Evolutionary conservation across 2,329 filamentous ascomycete species (phyloP), one percentile per base, ranked within the genome.

Genomic region (Colletotrichum viniferum): DNA sequence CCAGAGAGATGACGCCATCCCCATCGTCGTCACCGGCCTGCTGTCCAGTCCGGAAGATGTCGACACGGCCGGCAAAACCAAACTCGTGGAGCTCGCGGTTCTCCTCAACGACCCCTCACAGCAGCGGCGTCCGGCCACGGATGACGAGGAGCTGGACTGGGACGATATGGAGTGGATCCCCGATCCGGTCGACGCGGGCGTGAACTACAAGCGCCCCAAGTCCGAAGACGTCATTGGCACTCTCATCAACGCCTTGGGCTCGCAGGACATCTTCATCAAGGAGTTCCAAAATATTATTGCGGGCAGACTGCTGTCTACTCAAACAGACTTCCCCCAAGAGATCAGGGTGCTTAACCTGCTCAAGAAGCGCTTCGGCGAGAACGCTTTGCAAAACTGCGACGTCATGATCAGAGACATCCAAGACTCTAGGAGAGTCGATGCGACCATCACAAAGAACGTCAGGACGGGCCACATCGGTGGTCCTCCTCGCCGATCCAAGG

Each of bases 321-420:
- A 93, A 76, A 87, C 90, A 21, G 88, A 91, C 28, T 97, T 96
- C 79, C 90, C 94, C 75, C 95, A 95, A 82, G 97, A 94, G 84
- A 91, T 95, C 69, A 93, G 94, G 71, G 94, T 98, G 6, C 89
- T 98, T 7, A 93, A 96, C 73, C 89, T 98, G 12, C 90, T 99
- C 74, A 98, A 98, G 86, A 90, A 95, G 76, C 92, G 96, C 10
- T 96, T 98, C 72, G 96, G 96, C 28, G 95, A 98, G 78, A 90
- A 91, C 32, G 92, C 95, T 18, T 87, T 99, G 61, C 97, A 98
- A 82, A 94, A 95, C 64, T 98, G 96, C 83, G 96, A 99, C 82
- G 97, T 99, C 80, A 99, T 99, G 97, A 91, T 99, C 73, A 95
- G 94, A 77, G 97, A 99, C 82, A 94, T 98, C 43, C 90, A 94